phyloP scores from a whole-genome alignment of 352 stramenopile species.

The Phytopythium sindhum region DNA sequence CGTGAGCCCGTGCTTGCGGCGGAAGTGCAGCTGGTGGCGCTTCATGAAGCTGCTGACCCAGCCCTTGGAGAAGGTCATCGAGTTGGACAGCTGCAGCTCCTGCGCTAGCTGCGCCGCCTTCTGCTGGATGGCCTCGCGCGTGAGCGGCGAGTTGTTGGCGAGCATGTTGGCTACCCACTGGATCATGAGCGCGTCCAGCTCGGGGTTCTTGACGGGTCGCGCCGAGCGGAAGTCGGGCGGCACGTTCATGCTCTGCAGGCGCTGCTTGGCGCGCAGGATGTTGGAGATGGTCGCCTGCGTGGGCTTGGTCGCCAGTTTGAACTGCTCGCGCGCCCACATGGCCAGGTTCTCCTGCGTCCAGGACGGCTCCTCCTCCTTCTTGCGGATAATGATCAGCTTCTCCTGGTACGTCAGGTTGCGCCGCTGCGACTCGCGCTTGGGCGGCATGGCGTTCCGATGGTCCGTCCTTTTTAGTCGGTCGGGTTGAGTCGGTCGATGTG shows the following conservation, averaged over 20 bases:
- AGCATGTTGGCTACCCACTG: conserved; percentile 41
- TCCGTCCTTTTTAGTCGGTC: neutral
- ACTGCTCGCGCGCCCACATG: conserved; percentile 51
- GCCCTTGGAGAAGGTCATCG: conserved; percentile 55
- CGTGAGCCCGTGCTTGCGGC: conserved; percentile 15
- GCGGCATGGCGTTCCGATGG: neutral
- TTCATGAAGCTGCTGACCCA: conserved; percentile 63
- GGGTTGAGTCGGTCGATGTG: neutral
- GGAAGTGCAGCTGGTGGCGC: conserved; percentile 42
- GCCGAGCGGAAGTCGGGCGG: conserved; percentile 38
- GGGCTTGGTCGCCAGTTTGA: conserved; percentile 39
- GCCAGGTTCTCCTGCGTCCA: conserved; percentile 56
- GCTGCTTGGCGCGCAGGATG: conserved; percentile 42
- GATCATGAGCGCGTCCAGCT: conserved; percentile 44
- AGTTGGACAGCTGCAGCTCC: conserved; percentile 32
- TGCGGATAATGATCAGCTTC: conserved; percentile 52
- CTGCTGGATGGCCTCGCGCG: conserved; percentile 29
- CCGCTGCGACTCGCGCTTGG: conserved; percentile 14
- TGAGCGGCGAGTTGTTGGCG: conserved; percentile 18
- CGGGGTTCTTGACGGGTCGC: conserved; percentile 44
- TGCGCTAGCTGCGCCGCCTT: conserved; percentile 29
- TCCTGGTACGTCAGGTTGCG: conserved; percentile 65
- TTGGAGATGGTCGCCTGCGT: conserved; percentile 71
- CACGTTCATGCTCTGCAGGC: conserved; percentile 37
- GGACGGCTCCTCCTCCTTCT: conserved; percentile 46